These are phyloP conservation scores for Candida montana DNA, from an alignment of 805 yeast species.

Conservation along the genomic window DNA sequence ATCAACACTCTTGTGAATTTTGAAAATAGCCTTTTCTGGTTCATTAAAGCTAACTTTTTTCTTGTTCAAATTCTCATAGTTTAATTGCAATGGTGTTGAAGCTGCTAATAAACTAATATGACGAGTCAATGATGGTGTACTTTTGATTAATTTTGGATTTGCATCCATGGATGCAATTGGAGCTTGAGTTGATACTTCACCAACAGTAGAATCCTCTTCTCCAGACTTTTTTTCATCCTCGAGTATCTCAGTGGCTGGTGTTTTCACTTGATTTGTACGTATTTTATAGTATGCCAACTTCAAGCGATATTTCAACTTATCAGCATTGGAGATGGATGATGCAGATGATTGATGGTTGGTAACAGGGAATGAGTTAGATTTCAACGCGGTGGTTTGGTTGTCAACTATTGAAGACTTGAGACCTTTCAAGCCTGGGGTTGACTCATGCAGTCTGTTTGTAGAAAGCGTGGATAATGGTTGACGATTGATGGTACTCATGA, in stretches of 20 bases:
- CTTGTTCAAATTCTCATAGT: constrained; percentile 4
- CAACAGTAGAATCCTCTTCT: background rate
- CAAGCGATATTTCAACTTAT: constrained; percentile 41
- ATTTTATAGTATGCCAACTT: constrained; percentile 49
- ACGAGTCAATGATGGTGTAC: constrained; percentile 23
- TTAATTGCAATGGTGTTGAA: constrained; percentile 23
- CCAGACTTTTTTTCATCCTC: constrained; percentile 9
- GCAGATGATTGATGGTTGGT: background rate
- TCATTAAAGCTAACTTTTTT: constrained; percentile 20
- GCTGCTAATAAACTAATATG: constrained; percentile 32
- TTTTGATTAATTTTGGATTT: constrained; percentile 3
- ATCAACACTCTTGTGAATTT: background rate
- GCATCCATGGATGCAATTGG: background rate
- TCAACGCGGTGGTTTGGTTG: constrained; percentile 2
- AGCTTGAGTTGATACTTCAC: background rate
- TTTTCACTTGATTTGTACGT: constrained; percentile 40
- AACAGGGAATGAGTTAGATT: background rate
- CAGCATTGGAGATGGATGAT: constrained; percentile 25
- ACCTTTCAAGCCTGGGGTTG: constrained; percentile 9
- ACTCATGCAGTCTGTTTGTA: constrained; percentile 14
- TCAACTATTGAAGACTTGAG: background rate
- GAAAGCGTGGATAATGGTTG: constrained; percentile 17
- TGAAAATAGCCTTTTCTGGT: background rate
- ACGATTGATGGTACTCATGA: constrained; percentile 19
- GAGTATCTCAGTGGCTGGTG: constrained; percentile 28